These are phyloP conservation scores for Adansonia madagascariensis DNA, from an alignment of 441 rosid species.

Conservation along the genomic window DNA sequence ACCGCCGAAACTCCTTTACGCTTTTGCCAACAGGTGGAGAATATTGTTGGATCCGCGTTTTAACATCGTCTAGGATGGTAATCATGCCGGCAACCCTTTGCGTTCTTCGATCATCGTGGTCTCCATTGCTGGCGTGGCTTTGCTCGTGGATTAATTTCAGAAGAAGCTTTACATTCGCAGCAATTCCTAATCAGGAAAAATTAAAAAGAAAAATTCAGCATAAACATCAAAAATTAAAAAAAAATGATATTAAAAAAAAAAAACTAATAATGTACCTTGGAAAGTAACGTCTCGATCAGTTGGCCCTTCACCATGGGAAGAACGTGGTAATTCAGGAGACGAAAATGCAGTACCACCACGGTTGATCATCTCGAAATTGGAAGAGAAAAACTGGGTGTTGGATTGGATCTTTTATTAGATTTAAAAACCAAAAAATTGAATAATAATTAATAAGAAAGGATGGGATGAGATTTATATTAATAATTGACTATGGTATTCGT, in stretches of 20 bases:
- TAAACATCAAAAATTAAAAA: background rate
- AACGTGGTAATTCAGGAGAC: slow-evolving; percentile 51
- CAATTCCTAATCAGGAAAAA: slow-evolving; percentile 40
- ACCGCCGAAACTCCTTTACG: slow-evolving; percentile 60
- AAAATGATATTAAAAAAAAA: too few species aligned
- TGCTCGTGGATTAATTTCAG: slow-evolving; percentile 75
- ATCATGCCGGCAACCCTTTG: slow-evolving; percentile 76
- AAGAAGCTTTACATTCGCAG: slow-evolving; percentile 64
- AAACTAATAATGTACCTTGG: slow-evolving; percentile 36
- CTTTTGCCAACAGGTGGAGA: slow-evolving; percentile 32
- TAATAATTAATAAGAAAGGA: background rate
- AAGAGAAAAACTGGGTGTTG: background rate
- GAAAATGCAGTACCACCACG: slow-evolving; percentile 45
- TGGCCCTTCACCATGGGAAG: slow-evolving; percentile 24
- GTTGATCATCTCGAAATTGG: slow-evolving; percentile 23
- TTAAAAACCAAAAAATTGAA: background rate
- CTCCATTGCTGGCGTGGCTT: slow-evolving; percentile 50
- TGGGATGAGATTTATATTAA: too few species aligned
- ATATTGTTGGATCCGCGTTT: slow-evolving; percentile 60
- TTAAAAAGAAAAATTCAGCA: background rate
- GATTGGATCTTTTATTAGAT: background rate
- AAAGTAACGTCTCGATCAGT: slow-evolving; percentile 44
- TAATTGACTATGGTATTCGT: too few species aligned
- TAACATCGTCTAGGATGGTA: slow-evolving; percentile 71
- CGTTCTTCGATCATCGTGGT: slow-evolving; percentile 51